A percentile compares a stretch with the other conserved stretches of the same genome.
Conservation (phyloP, 768 basidiomycete genomes). For the Amanita inopinata region DNA sequence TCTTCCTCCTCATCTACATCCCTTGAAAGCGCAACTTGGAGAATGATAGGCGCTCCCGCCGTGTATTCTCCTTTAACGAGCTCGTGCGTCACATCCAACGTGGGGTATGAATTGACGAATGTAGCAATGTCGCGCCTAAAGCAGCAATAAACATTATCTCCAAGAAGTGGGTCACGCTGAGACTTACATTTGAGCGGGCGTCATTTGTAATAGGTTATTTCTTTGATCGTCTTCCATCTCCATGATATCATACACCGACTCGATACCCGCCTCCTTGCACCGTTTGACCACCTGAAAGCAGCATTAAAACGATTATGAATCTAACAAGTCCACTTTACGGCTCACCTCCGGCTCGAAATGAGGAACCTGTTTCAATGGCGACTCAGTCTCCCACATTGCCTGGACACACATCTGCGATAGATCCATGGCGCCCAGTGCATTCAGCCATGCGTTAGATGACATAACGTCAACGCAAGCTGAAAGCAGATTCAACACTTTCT, state of each 20-base stretch:
- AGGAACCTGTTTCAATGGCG: slow-evolving; percentile 90
- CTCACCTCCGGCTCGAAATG: slow-evolving; percentile 87
- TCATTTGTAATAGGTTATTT: slow-evolving; percentile 76
- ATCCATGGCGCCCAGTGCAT: slow-evolving; percentile 94
- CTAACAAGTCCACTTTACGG: slow-evolving; percentile 1
- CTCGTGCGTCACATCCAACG: slow-evolving; percentile 83
- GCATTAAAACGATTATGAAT: not conserved
- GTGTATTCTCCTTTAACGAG: slow-evolving; percentile 84
- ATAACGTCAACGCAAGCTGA: slow-evolving; percentile 97
- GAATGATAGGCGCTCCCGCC: slow-evolving; percentile 72
- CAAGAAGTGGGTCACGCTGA: not conserved
- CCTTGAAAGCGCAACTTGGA: slow-evolving; percentile 71
- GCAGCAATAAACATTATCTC: slow-evolving; percentile 12
- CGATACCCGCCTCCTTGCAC: slow-evolving; percentile 73
- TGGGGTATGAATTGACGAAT: slow-evolving; percentile 95
- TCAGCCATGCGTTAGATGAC: slow-evolving; percentile 94
- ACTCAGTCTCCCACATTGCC: slow-evolving; percentile 96
- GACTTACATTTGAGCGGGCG: slow-evolving; percentile 77
- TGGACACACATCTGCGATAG: slow-evolving; percentile 98
- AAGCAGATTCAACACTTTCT: slow-evolving; percentile 84
- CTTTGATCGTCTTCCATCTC: slow-evolving; percentile 94
- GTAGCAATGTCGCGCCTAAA: slow-evolving; percentile 85
- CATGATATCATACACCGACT: slow-evolving; percentile 95
- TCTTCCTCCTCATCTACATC: slow-evolving; percentile 77
- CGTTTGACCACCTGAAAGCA: slow-evolving; percentile 62